Base-by-base conservation (phyloP, 176 grass and related monocot genomes). In the Oryza punctata region DNA sequence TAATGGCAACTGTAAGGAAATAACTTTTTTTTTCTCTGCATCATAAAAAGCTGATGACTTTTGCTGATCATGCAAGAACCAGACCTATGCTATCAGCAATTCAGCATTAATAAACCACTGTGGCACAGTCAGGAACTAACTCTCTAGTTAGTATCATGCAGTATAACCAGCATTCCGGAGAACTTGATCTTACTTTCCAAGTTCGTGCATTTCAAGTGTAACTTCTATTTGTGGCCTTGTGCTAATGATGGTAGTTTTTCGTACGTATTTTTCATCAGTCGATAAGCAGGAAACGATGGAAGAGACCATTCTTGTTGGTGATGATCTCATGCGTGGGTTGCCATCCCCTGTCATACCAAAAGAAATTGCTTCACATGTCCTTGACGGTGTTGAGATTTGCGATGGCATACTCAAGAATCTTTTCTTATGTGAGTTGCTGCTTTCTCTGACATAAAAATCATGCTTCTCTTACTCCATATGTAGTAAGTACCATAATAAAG, bases 201-300 rank as follows among this genome's bases (percentile, higher is more conserved):
- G 10, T 50, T 3, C 50, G 43, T 73, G 40, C 12, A 65, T 23
- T 32, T 82, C 21, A 64, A 65, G 19, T 72, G 49, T 46, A 81
- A 11, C 25, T 49, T 52, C 24, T 89, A 19, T 27, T 71, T 67
- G 19, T 69, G 63, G 33, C 45, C 45, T 57, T 82, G 21, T 69
- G 78, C 70, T 63, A 15, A 29, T 68, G 67, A 11, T 54, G 67
- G 57, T 45, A 35, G 14, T 76, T 3, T 71, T 7, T 21, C 35
- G 40, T 82, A 60, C 1, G 8, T 73, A 14, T 57, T 33, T 33
- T 33, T 33, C 15, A 75, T 69, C 49, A 99, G 96, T 96, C 45
- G 96, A 99, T 90, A 90, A 77, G 29, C 91, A 94, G 80, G 85
- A 86, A 69, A 99, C 96, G 4, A 99, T 96, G 93, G 93, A 99